Conservation (phyloP, 345 rosid genomes). For the Citrus sp. region DNA sequence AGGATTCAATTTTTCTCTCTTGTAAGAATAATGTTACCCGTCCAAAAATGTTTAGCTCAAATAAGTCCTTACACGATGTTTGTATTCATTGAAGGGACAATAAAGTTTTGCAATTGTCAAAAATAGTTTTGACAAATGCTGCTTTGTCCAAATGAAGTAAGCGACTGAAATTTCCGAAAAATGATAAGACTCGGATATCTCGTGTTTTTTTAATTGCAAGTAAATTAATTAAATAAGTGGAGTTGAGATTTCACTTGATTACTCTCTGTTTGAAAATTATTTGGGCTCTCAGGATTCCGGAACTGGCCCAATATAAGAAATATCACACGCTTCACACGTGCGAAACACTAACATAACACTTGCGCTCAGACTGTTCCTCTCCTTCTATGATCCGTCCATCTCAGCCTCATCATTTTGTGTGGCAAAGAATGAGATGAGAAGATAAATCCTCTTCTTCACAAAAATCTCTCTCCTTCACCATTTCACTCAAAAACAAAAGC, state of each 20-base stretch:
- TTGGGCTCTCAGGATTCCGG: not conserved
- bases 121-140: no score
- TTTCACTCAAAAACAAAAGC: slow-evolving; percentile 6
- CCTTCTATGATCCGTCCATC: not conserved
- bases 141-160: no score
- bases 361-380: not conserved
- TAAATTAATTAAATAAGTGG: no score
- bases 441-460: not conserved
- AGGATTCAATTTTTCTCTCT: not conserved
- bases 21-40: not conserved
- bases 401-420: slow-evolving; percentile 54
- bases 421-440: slow-evolving; percentile 50
- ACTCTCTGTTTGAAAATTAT: not conserved
- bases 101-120: no score
- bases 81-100: no score
- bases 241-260: no score
- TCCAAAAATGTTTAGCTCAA: not conserved
- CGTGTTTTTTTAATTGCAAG: no score
- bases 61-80: no score
- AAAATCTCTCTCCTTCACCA: slow-evolving; percentile 1
- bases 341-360: not conserved
- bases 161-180: no score
- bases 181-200: no score
- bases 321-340: not conserved
- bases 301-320: not conserved